Evolutionary conservation across 208 protist species (phyloP).

Genomic region (Acanthamoeba healyi): DNA sequence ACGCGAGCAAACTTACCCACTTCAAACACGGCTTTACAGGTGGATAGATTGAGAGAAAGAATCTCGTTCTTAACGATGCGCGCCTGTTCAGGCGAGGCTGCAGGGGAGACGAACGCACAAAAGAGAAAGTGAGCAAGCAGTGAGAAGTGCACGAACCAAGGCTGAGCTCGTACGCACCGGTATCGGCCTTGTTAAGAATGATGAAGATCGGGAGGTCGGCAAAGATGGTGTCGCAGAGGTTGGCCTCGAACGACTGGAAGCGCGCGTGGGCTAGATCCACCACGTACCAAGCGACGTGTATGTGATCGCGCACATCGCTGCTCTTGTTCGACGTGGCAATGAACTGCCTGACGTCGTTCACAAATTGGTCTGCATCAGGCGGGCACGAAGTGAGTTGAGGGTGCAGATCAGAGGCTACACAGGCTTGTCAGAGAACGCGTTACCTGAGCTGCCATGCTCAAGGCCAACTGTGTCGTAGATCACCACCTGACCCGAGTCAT

Average conservation of each 20-base stretch:
- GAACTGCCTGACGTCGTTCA: slow-evolving; percentile 39
- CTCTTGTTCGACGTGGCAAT: slow-evolving; percentile 12
- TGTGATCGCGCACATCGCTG: slow-evolving; percentile 46
- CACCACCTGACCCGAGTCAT: slow-evolving; percentile 26
- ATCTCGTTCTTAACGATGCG: slow-evolving; percentile 2
- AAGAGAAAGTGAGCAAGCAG: not conserved
- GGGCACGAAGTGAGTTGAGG: not conserved
- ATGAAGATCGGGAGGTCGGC: slow-evolving; percentile 44
- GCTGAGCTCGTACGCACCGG: too few relatives aligned
- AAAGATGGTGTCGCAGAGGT: slow-evolving; percentile 38
- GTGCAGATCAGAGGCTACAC: not conserved
- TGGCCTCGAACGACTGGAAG: slow-evolving; percentile 62
- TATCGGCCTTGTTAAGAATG: slow-evolving; percentile 60
- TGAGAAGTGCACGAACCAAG: not conserved
- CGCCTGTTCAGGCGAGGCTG: slow-evolving; percentile 25
- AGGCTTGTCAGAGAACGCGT: not conserved
- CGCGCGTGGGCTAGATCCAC: slow-evolving; percentile 56
- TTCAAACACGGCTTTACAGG: slow-evolving; percentile 64
- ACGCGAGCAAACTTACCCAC: not conserved
- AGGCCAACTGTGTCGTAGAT: slow-evolving; percentile 53
- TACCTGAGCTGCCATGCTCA: slow-evolving; percentile 43
- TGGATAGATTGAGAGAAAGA: not conserved
- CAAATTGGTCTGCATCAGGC: slow-evolving; percentile 36
- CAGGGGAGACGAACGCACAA: not conserved
- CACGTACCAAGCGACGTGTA: slow-evolving; percentile 55